Base-by-base conservation (phyloP, 1,284 basidiomycete genomes). In the Malassezia caprae region DNA sequence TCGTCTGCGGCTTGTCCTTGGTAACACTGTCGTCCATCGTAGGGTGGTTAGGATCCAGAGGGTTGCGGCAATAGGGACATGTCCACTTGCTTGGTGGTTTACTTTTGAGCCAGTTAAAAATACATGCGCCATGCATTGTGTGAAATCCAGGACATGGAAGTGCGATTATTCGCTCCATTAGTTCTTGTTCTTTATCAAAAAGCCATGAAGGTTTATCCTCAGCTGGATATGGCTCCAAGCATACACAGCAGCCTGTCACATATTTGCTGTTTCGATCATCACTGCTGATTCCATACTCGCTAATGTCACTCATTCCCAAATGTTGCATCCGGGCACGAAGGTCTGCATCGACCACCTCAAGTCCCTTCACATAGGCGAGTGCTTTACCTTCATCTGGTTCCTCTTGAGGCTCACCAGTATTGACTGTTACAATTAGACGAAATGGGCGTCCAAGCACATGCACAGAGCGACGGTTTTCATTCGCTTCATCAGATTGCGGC, bases 61-160 rank as follows among this genome's bases (percentile, higher is more conserved):
- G 48, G 0, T 56, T 58, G 12, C 72, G 61, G 48, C 72, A 73
- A 21, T 68, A 69, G 8, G 72, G 72, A 40, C 72, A 73, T 0
- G 62, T 63, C 72, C 72, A 73, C 28, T 69, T 59, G 26, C 54
- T 59, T 1, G 70, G 70, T 3, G 64, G 56, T 5, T 56, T 55
- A 21, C 59, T 62, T 1, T 54, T 58, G n/a, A 73, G 59, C 72
- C 72, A 73, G 4, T 62, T 62, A 13, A 52, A 53, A 30, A 73
- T 35, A 50, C 70, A 73, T 2, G 53, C 48, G 1, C 63, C 62
- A 31, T 73, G 72, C 8, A 71, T 48, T 1, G 65, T 69, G 49
- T 73, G 72, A 49, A 67, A 62, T 1, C 72, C 69, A 4, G 35
- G 35, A 45, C 72, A 73, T 19, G 72, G 72, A 2, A 73, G 59